A percentile compares a stretch with the other conserved stretches of the same genome.
Conservation (phyloP, 2,329 filamentous ascomycete genomes). For the Venturia carpophila region DNA sequence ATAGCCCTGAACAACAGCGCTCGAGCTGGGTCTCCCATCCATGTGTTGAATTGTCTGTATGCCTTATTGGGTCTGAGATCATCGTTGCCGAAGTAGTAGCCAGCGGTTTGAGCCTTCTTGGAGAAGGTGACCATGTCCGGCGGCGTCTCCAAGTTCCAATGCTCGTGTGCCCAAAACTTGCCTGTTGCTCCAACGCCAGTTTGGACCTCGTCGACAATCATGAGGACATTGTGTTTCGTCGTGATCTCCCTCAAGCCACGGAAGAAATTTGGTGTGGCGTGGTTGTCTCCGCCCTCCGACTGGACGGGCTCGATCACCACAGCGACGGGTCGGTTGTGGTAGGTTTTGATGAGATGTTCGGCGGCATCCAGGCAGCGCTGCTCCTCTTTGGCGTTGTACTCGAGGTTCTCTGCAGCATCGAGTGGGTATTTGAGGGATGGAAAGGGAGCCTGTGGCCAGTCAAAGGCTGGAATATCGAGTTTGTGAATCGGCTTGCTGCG, state of each 20-base stretch:
- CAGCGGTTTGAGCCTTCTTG: slow-evolving; percentile 91
- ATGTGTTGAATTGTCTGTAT: slow-evolving; percentile 95
- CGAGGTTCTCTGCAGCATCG: slow-evolving; percentile 54
- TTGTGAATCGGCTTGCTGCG: slow-evolving; percentile 93
- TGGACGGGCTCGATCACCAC: slow-evolving; percentile 86
- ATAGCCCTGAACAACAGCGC: slow-evolving; percentile 82
- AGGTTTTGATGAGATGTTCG: slow-evolving; percentile 71
- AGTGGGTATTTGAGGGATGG: slow-evolving; percentile 80
- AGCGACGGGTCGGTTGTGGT: slow-evolving; percentile 71
- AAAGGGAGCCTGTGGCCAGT: slow-evolving; percentile 90
- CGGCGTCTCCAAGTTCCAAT: slow-evolving; percentile 73
- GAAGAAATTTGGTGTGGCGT: slow-evolving; percentile 84
- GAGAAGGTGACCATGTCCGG: slow-evolving; percentile 93
- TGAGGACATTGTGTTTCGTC: slow-evolving; percentile 64
- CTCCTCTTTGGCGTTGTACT: slow-evolving; percentile 77
- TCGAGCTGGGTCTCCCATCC: slow-evolving; percentile 88
- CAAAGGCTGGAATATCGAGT: slow-evolving; percentile 86
- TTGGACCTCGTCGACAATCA: slow-evolving; percentile 93
- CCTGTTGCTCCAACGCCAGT: slow-evolving; percentile 88
- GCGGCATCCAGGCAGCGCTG: slow-evolving; percentile 73
- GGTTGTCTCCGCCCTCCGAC: slow-evolving; percentile 91
- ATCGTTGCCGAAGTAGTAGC: slow-evolving; percentile 81
- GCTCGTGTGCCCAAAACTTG: slow-evolving; percentile 94
- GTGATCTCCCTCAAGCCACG: slow-evolving; percentile 72
- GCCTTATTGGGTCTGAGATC: slow-evolving; percentile 81